Conservation (phyloP, 768 basidiomycete genomes). For the Leccinum sublutescens region DNA sequence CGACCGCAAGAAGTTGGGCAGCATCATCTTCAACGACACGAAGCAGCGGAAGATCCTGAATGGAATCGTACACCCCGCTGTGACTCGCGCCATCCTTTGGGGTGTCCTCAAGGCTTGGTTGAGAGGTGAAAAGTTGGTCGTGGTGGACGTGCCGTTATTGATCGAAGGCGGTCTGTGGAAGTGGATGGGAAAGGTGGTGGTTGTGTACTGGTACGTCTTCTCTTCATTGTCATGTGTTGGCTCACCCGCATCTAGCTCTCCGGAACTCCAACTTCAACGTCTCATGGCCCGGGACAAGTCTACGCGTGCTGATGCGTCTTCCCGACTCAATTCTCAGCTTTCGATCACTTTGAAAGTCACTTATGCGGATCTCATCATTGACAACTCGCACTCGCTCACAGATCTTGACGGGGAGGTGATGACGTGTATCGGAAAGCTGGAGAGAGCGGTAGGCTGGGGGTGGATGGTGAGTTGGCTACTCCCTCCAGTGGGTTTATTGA, state of each 20-base stretch:
- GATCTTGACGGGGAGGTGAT: constrained; percentile 56
- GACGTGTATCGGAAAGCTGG: constrained; percentile 38
- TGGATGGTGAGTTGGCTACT: constrained; percentile 68
- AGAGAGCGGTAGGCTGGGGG: constrained; percentile 50
- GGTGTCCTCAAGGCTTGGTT: constrained; percentile 60
- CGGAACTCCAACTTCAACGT: constrained; percentile 79
- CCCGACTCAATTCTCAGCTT: constrained; percentile 63
- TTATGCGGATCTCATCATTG: constrained; percentile 83
- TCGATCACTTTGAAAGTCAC: constrained; percentile 73
- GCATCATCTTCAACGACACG: constrained; percentile 74
- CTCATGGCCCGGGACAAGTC: constrained; percentile 75
- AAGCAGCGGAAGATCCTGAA: constrained; percentile 73
- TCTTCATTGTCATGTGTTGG: too few relatives aligned
- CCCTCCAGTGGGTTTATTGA: constrained; percentile 52
- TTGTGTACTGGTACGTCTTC: constrained; percentile 82
- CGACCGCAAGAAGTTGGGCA: constrained; percentile 28
- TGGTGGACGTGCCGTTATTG: constrained; percentile 89
- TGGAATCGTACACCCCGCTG: constrained; percentile 86
- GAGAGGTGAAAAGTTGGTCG: constrained; percentile 69
- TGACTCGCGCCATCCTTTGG: constrained; percentile 41
- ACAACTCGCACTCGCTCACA: constrained; percentile 76
- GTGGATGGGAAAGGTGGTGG: constrained; percentile 78
- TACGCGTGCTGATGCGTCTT: constrained; percentile 60
- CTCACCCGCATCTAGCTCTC: constrained; percentile 50
- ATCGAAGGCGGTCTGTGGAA: constrained; percentile 87